Evolutionary conservation across 2,329 filamentous ascomycete genomes (phyloP), one percentile per base, ranked within the genome.

Genomic region (Cladophialophora immunda): DNA sequence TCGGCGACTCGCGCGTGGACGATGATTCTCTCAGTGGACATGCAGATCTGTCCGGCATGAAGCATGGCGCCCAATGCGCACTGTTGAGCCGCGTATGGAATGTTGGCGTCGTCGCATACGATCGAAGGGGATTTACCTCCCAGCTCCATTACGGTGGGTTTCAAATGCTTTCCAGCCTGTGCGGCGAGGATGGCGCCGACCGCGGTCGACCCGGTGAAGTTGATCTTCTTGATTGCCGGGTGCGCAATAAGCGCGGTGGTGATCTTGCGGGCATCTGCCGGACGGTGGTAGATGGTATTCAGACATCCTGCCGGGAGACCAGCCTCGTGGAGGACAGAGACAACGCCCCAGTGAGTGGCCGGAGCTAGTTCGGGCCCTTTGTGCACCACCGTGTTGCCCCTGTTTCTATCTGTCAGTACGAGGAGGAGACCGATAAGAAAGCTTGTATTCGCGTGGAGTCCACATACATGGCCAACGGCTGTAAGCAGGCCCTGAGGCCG

Each of bases 101-200:
- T 76, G 74, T 96, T 86, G 13, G 93, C 92, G 77, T 97, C 93
- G 58, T 92, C 89, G 77, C 91, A 87, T 0, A 97, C 88, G 67
- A 97, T 90, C 1, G 91, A 89, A 0, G 88, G 88, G 0, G 91
- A 90, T 78, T 97, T 97, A 53, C 93, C 93, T 3, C 93, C 93
- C 0, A 97, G 83, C 78, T 97, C 93, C 73, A 96, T 85, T 1
- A 96, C 81, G 0, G 91, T 85, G 0, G 92, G 92, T 82, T 97
- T 97, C 47, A 95, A 82, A 72, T 90, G 80, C 75, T 90, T 87
- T 30, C 90, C 93, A 0, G 91, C 91, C 8, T 86, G 83, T 19
- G 84, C 82, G 8, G 87, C 90, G 64, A 97, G 87, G 74, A 93
- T 88, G 41, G 87, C 86, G 4, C 92, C 92, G 0, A 93, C 87